A percentile compares a stretch with the other conserved stretches of the same genome.
phyloP scores from a whole-genome alignment of 495 filamentous ascomycete genomes.

The Podospora pseudopauciseta region DNA sequence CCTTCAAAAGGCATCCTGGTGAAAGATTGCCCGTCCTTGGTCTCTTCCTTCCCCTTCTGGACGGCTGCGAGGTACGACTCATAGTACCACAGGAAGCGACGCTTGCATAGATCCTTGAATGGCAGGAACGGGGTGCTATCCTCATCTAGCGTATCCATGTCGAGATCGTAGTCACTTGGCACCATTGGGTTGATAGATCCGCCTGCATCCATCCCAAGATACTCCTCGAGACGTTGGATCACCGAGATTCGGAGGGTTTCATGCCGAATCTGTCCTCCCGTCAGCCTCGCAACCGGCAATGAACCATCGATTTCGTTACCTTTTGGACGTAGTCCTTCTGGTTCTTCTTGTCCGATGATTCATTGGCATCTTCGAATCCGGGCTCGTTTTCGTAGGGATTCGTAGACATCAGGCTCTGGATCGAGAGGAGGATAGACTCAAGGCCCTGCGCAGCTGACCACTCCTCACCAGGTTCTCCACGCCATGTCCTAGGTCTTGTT shows the following conservation, averaged over 20 bases:
- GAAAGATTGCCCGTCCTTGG: constrained; percentile 60
- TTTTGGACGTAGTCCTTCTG: constrained; percentile 83
- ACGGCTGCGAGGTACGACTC: constrained; percentile 76
- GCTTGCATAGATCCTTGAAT: constrained; percentile 87
- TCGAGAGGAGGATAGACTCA: constrained; percentile 90
- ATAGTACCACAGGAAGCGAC: constrained; percentile 93
- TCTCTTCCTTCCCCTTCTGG: constrained; percentile 55
- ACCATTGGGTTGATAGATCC: constrained; percentile 35
- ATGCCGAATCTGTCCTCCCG: constrained; percentile 68
- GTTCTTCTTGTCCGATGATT: constrained; percentile 63
- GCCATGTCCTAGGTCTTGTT: constrained; percentile 74
- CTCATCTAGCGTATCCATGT: constrained; percentile 55
- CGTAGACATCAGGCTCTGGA: constrained; percentile 89
- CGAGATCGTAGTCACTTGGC: constrained; percentile 45
- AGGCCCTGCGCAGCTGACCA: constrained; percentile 96
- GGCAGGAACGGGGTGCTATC: constrained; percentile 59
- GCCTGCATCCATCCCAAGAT: constrained; percentile 60
- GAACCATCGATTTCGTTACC: constrained; percentile 44
- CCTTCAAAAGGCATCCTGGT: constrained; percentile 81
- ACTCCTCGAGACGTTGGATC: constrained; percentile 77
- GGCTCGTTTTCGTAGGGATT: constrained; percentile 98
- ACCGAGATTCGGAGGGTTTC: constrained; percentile 86
- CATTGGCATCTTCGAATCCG: constrained; percentile 75
- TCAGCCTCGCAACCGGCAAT: constrained; percentile 11
- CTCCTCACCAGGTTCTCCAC: constrained; percentile 80